These are phyloP conservation scores for Yarrowia galli DNA, from an alignment of 1,139 yeast genomes.

Conservation along the genomic window DNA sequence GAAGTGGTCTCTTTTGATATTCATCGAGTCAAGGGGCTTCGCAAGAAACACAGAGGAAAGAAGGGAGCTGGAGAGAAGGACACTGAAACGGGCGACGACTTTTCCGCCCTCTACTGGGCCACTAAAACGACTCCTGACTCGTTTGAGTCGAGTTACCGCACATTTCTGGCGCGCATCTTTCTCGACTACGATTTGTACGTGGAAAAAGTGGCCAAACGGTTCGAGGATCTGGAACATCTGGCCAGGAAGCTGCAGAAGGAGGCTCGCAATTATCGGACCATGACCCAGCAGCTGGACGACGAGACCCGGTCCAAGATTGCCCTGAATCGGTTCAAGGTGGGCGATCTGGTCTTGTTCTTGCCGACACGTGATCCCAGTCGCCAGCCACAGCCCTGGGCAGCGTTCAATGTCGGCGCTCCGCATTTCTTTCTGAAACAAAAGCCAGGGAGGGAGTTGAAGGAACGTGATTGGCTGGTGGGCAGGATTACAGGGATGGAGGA, in stretches of 20 bases:
- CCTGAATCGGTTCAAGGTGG: constrained; percentile 64
- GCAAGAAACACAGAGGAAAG: constrained; percentile 39
- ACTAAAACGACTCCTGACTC: constrained; percentile 3
- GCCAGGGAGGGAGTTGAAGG: constrained; percentile 41
- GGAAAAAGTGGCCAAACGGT: constrained; percentile 74
- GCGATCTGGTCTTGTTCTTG: constrained; percentile 80
- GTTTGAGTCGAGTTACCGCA: constrained; percentile 45
- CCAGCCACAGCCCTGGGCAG: constrained; percentile 77
- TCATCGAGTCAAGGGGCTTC: constrained; percentile 50
- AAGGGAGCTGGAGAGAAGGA: background rate
- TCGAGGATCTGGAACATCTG: constrained; percentile 87
- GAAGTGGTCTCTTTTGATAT: constrained; percentile 45
- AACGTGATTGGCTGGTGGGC: constrained; percentile 76
- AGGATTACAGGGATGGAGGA: constrained; percentile 62
- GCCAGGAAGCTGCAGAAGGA: constrained; percentile 88
- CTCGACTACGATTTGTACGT: constrained; percentile 63
- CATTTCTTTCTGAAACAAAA: constrained; percentile 67
- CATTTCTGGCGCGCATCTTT: constrained; percentile 50
- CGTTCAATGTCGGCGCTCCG: constrained; percentile 82
- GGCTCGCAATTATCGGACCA: constrained; percentile 61
- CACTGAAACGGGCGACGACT: constrained; percentile 38
- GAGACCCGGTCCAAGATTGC: constrained; percentile 63
- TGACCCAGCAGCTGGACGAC: constrained; percentile 50
- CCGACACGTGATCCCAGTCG: constrained; percentile 68
- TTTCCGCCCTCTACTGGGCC: constrained; percentile 45